Base-by-base conservation (phyloP, 352 stramenopile species). In the Phytophthora sp. region DNA sequence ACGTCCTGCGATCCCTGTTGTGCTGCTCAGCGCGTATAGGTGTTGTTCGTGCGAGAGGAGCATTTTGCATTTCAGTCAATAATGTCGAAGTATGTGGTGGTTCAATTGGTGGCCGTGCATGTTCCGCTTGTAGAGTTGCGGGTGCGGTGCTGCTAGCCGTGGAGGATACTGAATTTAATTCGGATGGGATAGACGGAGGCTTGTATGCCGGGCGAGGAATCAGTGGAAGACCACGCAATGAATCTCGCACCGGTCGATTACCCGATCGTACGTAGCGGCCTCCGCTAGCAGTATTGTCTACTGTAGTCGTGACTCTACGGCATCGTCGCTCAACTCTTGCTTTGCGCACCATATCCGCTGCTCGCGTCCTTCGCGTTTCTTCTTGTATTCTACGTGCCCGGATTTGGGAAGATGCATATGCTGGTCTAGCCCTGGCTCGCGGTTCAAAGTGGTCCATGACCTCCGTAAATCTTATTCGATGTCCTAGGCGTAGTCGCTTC, bases 181-280 rank as follows among this genome's bases (percentile, higher is more conserved):
- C 17, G 20, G 11, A 24, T 11, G 31, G 20, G 17, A 13, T 12
- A 39, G n/a, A 17, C 30, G n/a, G n/a, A 12, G 44, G 30, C 27
- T 23, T 51, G 52, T 43, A 63, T 42, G 51, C 43, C 18, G 9
- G 18, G 23, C 45, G 66, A 46, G 43, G 28, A 23, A 70, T 46
- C 5, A 27, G 46, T 27, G 37, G 21, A 0, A 27, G 20, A 8
- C 26, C 26, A 7, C 54, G 43, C 8, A 66, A 43, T 3, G 66
- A 57, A 15, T 76, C 21, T 20, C 21, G 18, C 6, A 55, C 28
- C 5, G 60, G 20, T 0, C 61, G 68, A 37, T 76, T 86, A 15
- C 70, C 68, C 23, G 66, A 83, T 42, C 77, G 72, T n/a, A 77
- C 66, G 37, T 84, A 85, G 26, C 69, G 52, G 17, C 74, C 72